A percentile compares a stretch with the other conserved stretches of the same genome.
Evolutionary conservation across 495 filamentous ascomycete genomes (phyloP).

Genomic region (Polyplosphaeria fusca): DNA sequence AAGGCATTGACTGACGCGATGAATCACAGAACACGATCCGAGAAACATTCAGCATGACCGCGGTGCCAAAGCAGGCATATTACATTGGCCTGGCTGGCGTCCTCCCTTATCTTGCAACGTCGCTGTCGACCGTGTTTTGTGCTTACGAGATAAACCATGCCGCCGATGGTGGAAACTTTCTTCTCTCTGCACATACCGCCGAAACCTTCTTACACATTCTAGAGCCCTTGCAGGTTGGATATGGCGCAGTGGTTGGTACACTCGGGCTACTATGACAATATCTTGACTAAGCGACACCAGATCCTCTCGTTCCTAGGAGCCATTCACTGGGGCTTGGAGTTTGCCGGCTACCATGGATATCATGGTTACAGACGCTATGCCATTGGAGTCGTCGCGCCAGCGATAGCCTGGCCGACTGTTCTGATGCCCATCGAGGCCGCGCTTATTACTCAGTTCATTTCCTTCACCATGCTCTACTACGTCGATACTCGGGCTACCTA

Average conservation of each 20-base stretch:
- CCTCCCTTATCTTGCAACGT: slow-evolving; percentile 85
- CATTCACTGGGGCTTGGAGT: slow-evolving; percentile 91
- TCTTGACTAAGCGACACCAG: slow-evolving; percentile 39
- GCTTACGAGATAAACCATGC: slow-evolving; percentile 53
- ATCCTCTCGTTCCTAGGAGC: slow-evolving; percentile 96
- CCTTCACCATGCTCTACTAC: slow-evolving; percentile 88
- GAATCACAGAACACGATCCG: slow-evolving; percentile 66
- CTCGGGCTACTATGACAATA: neutral
- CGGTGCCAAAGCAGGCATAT: slow-evolving; percentile 77
- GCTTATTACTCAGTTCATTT: slow-evolving; percentile 82
- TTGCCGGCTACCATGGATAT: slow-evolving; percentile 69
- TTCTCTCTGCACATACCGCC: slow-evolving; percentile 70
- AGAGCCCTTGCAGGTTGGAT: slow-evolving; percentile 89
- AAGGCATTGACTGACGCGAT: neutral
- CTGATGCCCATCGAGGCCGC: slow-evolving; percentile 84
- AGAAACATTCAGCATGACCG: slow-evolving; percentile 76
- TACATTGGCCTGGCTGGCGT: slow-evolving; percentile 84
- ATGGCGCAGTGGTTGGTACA: slow-evolving; percentile 77
- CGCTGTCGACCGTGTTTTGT: slow-evolving; percentile 80
- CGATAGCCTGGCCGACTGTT: slow-evolving; percentile 89
- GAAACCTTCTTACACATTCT: slow-evolving; percentile 70
- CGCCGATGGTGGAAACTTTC: slow-evolving; percentile 55
- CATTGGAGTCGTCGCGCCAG: slow-evolving; percentile 76
- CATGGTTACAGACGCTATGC: slow-evolving; percentile 74
- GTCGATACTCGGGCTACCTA: slow-evolving; percentile 72